phyloP scores from a whole-genome alignment of 257 asterid species.

The Ajuga chamaepitys region DNA sequence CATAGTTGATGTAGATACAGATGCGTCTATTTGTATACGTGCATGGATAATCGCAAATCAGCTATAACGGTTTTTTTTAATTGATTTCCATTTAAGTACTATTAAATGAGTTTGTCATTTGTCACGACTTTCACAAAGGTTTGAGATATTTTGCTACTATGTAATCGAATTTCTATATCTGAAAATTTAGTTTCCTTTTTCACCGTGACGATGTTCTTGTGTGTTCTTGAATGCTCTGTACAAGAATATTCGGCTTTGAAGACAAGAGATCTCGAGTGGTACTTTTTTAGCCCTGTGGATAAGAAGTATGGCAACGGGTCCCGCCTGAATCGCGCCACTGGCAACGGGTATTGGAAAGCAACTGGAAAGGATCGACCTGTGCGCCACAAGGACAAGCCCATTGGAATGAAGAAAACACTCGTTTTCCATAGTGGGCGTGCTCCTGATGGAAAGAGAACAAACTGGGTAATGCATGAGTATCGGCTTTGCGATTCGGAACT shows the following conservation, averaged over 20 bases:
- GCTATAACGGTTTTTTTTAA: background rate
- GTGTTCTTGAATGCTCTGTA: background rate
- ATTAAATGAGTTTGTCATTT: background rate
- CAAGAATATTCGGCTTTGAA: slow-evolving; percentile 60
- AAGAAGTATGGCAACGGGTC: slow-evolving; percentile 87
- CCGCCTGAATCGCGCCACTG: slow-evolving; percentile 90
- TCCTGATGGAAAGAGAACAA: slow-evolving; percentile 86
- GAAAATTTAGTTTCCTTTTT: background rate
- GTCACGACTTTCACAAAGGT: background rate
- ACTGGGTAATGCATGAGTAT: slow-evolving; percentile 97
- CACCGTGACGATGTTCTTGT: background rate
- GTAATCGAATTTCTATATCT: background rate
- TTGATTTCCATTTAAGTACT: slow-evolving; percentile 1
- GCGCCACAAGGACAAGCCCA: slow-evolving; percentile 45
- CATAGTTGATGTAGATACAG: background rate
- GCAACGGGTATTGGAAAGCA: slow-evolving; percentile 91
- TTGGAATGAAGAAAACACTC: slow-evolving; percentile 92
- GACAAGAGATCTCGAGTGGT: slow-evolving; percentile 89
- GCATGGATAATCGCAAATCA: slow-evolving; percentile 1
- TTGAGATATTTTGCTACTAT: background rate
- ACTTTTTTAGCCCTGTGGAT: slow-evolving; percentile 86
- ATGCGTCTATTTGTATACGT: background rate
- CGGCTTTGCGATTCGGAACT: slow-evolving; percentile 64
- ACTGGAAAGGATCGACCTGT: slow-evolving; percentile 88
- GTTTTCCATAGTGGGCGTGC: slow-evolving; percentile 91